Percentiles rank a stretch among this genome's conserved stretches.
Conservation (phyloP, 2,329 filamentous ascomycete genomes). For the Aspergillus brasiliensis region DNA sequence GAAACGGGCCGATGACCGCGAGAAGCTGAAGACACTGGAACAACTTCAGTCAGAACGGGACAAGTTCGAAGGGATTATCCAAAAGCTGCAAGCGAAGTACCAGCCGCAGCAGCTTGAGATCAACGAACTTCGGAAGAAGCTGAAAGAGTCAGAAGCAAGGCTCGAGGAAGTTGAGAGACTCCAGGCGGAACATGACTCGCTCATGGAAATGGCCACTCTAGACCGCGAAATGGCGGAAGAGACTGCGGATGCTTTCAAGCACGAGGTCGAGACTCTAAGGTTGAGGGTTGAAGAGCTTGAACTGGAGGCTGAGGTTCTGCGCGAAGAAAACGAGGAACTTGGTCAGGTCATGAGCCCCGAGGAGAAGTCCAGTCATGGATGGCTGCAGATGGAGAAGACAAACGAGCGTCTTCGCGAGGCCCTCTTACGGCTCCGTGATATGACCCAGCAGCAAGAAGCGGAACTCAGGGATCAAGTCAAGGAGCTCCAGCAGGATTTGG, state of each 20-base stretch:
- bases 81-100: conserved; percentile 87
- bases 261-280: conserved; percentile 76
- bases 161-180: conserved; percentile 70
- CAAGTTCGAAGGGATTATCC: conserved; percentile 73
- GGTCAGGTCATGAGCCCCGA: conserved; percentile 84
- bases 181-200: conserved; percentile 81
- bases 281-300: conserved; percentile 79
- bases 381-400: conserved; percentile 86
- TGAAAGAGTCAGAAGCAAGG: conserved; percentile 73
- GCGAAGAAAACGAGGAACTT: conserved; percentile 83
- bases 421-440: conserved; percentile 78
- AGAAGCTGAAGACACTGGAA: conserved; percentile 78
- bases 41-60: conserved; percentile 64
- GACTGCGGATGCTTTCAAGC: conserved; percentile 77
- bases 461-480: conserved; percentile 76
- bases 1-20: conserved; percentile 80
- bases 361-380: conserved; percentile 81
- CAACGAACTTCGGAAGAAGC: conserved; percentile 70
- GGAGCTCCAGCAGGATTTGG: conserved; percentile 70
- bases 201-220: conserved; percentile 81
- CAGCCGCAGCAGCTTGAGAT: conserved; percentile 83
- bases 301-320: conserved; percentile 82
- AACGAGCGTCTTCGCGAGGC: conserved; percentile 88
- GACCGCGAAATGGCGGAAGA: conserved; percentile 98
- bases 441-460: conserved; percentile 81